Base-by-base conservation (phyloP, 345 rosid species). In the Salix suchowensis region DNA sequence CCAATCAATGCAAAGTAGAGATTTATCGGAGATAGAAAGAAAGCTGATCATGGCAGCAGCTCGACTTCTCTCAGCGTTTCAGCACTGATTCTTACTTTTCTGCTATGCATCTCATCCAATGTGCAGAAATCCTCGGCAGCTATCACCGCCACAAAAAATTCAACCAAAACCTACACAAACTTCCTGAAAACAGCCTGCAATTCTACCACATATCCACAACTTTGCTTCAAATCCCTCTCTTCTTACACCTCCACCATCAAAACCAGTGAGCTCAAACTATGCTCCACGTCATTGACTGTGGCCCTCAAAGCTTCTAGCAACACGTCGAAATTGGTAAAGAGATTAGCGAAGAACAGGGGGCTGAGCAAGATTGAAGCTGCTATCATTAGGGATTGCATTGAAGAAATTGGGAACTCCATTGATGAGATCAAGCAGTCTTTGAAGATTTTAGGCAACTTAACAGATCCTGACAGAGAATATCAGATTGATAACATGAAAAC, bases 171-270 rank as follows among this genome's bases (percentile, higher is more conserved):
- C 26, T 88, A 86, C 91, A 84, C 65, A 61, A 82, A 70, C 7
- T 91, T 76, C 83, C 81, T 91, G 16, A 83, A 82, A 74, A 85
- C 80, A 14, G 86, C 89, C 2, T 91, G 97, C 84, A 80, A 78
- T 15, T 75, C 90, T 4, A 87, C 97, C 52, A 82, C 85, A 34
- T 86, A 84, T 74, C 91, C 97, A 2, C 46, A 58, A 4, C 80
- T 83, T 62, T 94, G 98, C 87, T 84, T 86, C 88, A 77, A 70
- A 64, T 76, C 80, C 15, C 91, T 94, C 72, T 84, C 89, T 44
- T 61, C 89, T 8, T 86, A 85, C 67, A 81, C 87, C 42, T 64
- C 89, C n/a, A 46, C 74, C 32, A 84, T 93, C 75, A 77, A 89
- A 78, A 80, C 94, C 46, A 76, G 89, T 40, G 87, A 89, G 1